A percentile compares a stretch with the other conserved stretches of the same genome.
These are phyloP conservation scores for Jacaranda mimosifolia DNA, from an alignment of 257 asterid genomes.

Conservation along the genomic window DNA sequence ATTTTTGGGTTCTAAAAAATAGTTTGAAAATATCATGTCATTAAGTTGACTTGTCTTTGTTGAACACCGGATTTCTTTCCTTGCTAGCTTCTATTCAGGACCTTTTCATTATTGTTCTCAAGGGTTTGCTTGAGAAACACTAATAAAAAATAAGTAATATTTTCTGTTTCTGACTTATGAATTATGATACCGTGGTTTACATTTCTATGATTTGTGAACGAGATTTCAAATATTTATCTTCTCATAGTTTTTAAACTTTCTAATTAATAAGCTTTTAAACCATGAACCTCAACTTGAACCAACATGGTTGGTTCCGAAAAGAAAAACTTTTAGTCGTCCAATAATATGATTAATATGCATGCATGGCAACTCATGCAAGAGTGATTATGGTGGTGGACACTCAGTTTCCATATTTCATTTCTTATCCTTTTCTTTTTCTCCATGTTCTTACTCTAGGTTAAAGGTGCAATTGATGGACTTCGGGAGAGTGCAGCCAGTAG, in stretches of 20 bases:
- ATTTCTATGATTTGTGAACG: no score
- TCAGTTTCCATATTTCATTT: background rate
- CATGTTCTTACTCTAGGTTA: constrained; percentile 60
- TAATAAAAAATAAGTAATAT: background rate
- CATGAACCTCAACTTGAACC: no score
- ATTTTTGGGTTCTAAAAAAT: background rate
- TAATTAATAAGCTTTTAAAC: no score
- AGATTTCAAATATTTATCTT: no score
- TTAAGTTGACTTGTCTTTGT: background rate
- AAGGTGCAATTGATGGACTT: constrained; percentile 75
- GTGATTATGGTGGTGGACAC: background rate
- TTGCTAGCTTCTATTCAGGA: background rate
- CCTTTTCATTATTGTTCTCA: background rate
- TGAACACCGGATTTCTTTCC: background rate
- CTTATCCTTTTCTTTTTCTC: background rate
- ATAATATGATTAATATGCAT: no score
- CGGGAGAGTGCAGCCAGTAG: constrained; percentile 83
- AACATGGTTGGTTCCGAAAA: no score
- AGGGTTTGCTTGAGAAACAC: background rate
- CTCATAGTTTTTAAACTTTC: no score
- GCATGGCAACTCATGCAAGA: constrained; percentile 1
- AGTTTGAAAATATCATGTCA: background rate
- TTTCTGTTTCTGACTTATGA: no score
- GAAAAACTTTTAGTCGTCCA: no score
- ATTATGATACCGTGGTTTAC: no score